phyloP scores from a whole-genome alignment of 257 asterid genomes.

The Misopates orontium region DNA sequence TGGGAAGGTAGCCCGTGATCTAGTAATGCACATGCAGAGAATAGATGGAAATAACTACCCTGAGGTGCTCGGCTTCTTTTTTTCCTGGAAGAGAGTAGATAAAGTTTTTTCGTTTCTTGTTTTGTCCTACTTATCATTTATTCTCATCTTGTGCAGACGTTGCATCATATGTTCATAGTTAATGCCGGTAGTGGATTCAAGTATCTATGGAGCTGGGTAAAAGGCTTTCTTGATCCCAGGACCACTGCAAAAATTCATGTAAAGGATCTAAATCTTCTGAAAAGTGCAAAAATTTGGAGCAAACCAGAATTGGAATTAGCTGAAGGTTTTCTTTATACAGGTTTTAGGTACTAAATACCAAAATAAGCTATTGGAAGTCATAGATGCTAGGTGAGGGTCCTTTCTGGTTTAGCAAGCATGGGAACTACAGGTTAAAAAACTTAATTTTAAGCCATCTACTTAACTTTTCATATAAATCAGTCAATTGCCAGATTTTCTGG shows the following conservation, averaged over 20 bases:
- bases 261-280: constrained; percentile 15
- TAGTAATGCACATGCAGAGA: constrained; percentile 62
- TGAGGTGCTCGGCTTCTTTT: constrained; percentile 45
- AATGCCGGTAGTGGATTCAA: constrained; percentile 64
- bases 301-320: constrained; percentile 23
- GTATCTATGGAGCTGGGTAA: constrained; percentile 54
- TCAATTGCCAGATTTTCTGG: constrained; percentile 94
- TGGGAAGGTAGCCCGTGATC: constrained; percentile 61
- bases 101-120: neutral
- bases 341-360: constrained; percentile 81
- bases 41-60: constrained; percentile 74
- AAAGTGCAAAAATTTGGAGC: constrained; percentile 19
- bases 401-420: constrained; percentile 19
- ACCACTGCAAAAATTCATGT: constrained; percentile 66
- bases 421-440: constrained; percentile 3
- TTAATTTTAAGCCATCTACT: neutral
- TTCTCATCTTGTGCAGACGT: constrained; percentile 42
- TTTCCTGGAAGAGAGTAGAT: neutral
- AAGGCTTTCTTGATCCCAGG: constrained; percentile 62
- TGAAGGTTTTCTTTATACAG: constrained; percentile 44
- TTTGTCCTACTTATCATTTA: constrained; percentile 16
- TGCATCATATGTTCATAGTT: constrained; percentile 63
- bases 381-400: constrained; percentile 67
- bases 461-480: constrained; percentile 43
- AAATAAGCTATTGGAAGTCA: constrained; percentile 65